Conservation (phyloP, 1,139 yeast genomes). For the Protomyces gravidus region DNA sequence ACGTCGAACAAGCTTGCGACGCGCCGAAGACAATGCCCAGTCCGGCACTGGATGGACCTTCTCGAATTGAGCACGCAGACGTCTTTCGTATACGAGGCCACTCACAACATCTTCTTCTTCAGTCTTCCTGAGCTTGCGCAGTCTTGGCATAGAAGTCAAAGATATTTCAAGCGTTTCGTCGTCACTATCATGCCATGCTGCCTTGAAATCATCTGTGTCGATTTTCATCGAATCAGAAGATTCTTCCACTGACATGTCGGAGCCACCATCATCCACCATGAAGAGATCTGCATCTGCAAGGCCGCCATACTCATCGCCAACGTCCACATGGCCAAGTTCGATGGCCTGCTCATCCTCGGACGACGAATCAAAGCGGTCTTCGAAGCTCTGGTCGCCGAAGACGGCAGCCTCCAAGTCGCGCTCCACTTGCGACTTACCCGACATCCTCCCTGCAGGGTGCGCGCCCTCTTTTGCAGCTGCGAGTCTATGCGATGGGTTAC, state of each 20-base stretch:
- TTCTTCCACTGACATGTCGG: slow-evolving; percentile 39
- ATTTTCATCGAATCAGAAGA: slow-evolving; percentile 26
- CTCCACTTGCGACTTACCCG: slow-evolving; percentile 50
- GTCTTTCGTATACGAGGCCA: slow-evolving; percentile 63
- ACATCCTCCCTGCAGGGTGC: not conserved
- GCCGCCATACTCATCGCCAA: slow-evolving; percentile 41
- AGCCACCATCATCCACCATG: slow-evolving; percentile 29
- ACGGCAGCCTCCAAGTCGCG: slow-evolving; percentile 71
- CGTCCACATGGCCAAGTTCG: slow-evolving; percentile 39
- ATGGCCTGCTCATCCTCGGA: slow-evolving; percentile 38
- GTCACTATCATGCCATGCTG: slow-evolving; percentile 90
- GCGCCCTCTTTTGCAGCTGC: too few species aligned
- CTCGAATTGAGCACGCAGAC: slow-evolving; percentile 64
- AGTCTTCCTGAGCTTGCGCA: slow-evolving; percentile 65
- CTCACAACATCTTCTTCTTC: slow-evolving; percentile 56
- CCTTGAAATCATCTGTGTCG: slow-evolving; percentile 42
- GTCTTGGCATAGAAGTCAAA: slow-evolving; percentile 54
- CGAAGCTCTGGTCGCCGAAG: slow-evolving; percentile 87
- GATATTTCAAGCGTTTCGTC: slow-evolving; percentile 71
- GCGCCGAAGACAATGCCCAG: slow-evolving; percentile 64
- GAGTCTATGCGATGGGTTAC: too few species aligned
- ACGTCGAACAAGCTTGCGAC: slow-evolving; percentile 31
- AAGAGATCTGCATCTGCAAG: slow-evolving; percentile 37
- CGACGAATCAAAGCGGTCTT: slow-evolving; percentile 49
- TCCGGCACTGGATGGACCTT: slow-evolving; percentile 67